These are phyloP conservation scores for Lagenidium giganteum DNA, from an alignment of 352 stramenopile genomes.

Conservation along the genomic window DNA sequence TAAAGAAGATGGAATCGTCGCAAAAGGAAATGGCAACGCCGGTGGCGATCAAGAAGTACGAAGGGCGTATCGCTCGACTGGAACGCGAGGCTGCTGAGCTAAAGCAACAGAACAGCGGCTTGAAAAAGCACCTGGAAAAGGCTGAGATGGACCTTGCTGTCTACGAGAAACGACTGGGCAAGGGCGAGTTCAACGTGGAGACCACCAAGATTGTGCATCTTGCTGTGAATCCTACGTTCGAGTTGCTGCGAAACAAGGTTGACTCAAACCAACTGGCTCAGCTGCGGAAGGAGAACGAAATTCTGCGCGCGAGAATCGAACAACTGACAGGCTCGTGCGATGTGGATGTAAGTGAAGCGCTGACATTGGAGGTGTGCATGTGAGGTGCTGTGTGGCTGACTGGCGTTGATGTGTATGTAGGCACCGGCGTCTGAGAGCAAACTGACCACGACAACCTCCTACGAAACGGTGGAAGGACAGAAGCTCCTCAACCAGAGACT, in stretches of 20 bases:
- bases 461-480: constrained; percentile 67
- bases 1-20: constrained; percentile 26
- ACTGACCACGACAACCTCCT: constrained; percentile 66
- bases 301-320: constrained; percentile 31
- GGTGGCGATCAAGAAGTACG: constrained; percentile 29
- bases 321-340: constrained; percentile 23
- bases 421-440: constrained; percentile 11
- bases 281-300: constrained; percentile 43
- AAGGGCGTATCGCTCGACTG: constrained; percentile 35
- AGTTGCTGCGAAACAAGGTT: constrained; percentile 37
- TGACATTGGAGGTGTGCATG: too few species aligned
- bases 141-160: constrained; percentile 50
- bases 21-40: constrained; percentile 34
- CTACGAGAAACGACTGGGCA: constrained; percentile 58
- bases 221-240: constrained; percentile 52
- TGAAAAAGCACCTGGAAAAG: constrained; percentile 57
- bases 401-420: neutral
- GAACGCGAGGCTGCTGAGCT: constrained; percentile 34
- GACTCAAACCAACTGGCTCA: constrained; percentile 33
- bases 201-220: constrained; percentile 78
- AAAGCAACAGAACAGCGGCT: constrained; percentile 36
- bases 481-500: constrained; percentile 77
- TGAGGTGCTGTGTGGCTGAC: too few species aligned
- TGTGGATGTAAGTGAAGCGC: constrained; percentile 21
- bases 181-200: constrained; percentile 61